Evolutionary conservation across 345 rosid species (phyloP), one percentile per base, ranked within the genome.

Genomic region (Gossypium sturtianum): DNA sequence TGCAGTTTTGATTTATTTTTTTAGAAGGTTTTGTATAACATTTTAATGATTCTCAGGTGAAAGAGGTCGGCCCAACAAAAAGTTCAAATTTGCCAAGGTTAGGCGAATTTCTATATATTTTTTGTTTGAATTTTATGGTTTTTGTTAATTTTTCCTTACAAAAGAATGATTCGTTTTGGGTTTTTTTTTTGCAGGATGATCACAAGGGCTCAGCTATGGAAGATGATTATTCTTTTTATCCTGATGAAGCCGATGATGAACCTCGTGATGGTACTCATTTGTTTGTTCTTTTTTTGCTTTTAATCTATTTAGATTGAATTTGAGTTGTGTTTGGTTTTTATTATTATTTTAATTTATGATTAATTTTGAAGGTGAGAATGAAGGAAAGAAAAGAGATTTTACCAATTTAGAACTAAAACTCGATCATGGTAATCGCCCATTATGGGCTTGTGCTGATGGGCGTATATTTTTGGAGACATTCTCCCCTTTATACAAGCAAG

Each of bases 391-490:
- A 66, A 88, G 84, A 70, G 99, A 93, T 79, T 93, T 89, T 70
- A 91, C 80, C 71, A 91, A 87, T 76, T 65, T 93, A 73, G 97
- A 91, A 77, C 76, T 95, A 80, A 95, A 95, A 78, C 84, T 78
- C 1, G 99, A 95, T 80, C 98, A 95, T 67, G 80, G 2, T 9
- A 93, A 93, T 74, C 86, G 99, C 23, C 99, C 99, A 2, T 74
- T 95, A 58, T 95, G 99, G 99, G 97, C 99, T 47, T 93, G 99
- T 78, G 91, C 93, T 2, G 98, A 91, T 79, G 98, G 99, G 22
- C 87, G 92, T 62, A 93, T 95, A 68, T 89, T 95, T 79, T 87
- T 91, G 25, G 98, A 93, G 73, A 91, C 98, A 0, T 91, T 86
- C 73, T 95, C 98, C 22, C 80, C 94, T 52, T 81, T 95, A 17